These are phyloP conservation scores for Curvularia eragrostidis DNA, from an alignment of 2,329 filamentous ascomycete genomes.

Conservation along the genomic window DNA sequence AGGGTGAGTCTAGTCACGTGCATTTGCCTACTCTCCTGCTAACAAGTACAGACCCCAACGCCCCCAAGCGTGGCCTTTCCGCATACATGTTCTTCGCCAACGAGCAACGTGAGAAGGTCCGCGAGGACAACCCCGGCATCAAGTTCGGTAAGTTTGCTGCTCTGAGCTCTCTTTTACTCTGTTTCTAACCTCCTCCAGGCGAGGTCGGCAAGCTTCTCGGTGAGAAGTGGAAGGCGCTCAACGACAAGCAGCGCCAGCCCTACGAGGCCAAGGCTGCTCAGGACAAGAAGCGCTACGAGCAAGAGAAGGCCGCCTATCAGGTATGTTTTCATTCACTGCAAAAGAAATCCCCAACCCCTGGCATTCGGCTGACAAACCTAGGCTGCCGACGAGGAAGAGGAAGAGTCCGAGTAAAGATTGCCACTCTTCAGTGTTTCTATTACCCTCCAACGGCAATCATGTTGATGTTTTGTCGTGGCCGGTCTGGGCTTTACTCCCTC, in stretches of 20 bases:
- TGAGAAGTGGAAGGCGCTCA: conserved; percentile 97
- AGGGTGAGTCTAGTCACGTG: conserved; percentile 59
- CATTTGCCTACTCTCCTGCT: conserved; percentile 11
- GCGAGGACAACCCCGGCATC: conserved; percentile 97
- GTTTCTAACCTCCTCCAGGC: conserved; percentile 58
- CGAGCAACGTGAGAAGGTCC: conserved; percentile 97
- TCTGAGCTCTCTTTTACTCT: background rate
- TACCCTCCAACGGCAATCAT: conserved; percentile 23
- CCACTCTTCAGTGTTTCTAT: conserved; percentile 17
- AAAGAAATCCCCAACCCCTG: background rate
- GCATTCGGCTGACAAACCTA: conserved; percentile 23
- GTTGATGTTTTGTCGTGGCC: conserved; percentile 39
- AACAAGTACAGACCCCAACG: conserved; percentile 78
- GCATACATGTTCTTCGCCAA: conserved; percentile 99
- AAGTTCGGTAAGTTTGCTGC: conserved; percentile 74
- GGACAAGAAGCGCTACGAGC: conserved; percentile 99
- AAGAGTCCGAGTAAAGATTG: conserved; percentile 50
- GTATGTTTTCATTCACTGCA: conserved; percentile 25
- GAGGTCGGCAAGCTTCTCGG: conserved; percentile 98
- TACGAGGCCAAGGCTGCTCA: conserved; percentile 96
- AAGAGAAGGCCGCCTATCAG: conserved; percentile 84
- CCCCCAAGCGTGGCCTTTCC: conserved; percentile 98
- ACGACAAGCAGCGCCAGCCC: conserved; percentile 87
- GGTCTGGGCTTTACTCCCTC: conserved; percentile 25
- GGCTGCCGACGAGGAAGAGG: conserved; percentile 49